phyloP scores from a whole-genome alignment of 1,139 yeast genomes.

The Debaryomyces robertsiae region DNA sequence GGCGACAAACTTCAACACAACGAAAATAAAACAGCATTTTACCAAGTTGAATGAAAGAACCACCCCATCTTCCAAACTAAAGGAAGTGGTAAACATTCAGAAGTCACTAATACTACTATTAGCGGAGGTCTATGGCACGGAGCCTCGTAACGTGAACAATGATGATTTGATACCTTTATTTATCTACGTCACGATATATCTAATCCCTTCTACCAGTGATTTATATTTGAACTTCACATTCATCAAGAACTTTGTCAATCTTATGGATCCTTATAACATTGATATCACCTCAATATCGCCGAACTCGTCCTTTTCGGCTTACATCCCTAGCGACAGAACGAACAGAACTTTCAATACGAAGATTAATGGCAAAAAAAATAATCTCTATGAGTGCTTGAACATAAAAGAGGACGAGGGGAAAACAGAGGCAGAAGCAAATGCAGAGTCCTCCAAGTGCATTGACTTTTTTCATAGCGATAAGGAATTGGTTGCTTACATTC shows the following conservation, averaged over 20 bases:
- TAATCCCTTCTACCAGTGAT: slow-evolving; percentile 23
- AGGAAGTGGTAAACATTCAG: slow-evolving; percentile 34
- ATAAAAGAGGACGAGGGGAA: slow-evolving; percentile 23
- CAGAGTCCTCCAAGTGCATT: slow-evolving; percentile 14
- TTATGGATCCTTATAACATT: slow-evolving; percentile 35
- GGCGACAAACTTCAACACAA: slow-evolving; percentile 11
- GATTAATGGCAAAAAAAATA: slow-evolving; percentile 14
- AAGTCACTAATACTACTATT: slow-evolving; percentile 32
- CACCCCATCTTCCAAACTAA: slow-evolving; percentile 40
- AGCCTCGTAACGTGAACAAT: slow-evolving; percentile 32
- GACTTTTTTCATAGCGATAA: slow-evolving; percentile 35
- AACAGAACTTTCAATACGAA: slow-evolving; percentile 8
- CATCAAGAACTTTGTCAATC: slow-evolving; percentile 39
- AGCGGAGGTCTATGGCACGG: slow-evolving; percentile 22
- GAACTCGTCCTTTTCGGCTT: slow-evolving; percentile 15
- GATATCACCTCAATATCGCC: slow-evolving; percentile 21
- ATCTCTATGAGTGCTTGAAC: slow-evolving; percentile 37
- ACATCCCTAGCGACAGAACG: slow-evolving; percentile 19
- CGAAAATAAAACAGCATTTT: slow-evolving; percentile 20
- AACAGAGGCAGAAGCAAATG: not conserved
- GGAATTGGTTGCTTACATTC: slow-evolving; percentile 32
- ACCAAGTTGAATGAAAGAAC: slow-evolving; percentile 18
- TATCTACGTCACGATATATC: slow-evolving; percentile 39
- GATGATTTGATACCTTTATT: slow-evolving; percentile 44
- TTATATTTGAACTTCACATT: slow-evolving; percentile 42